A percentile compares a stretch with the other conserved stretches of the same genome.
Evolutionary conservation across 2,329 filamentous ascomycete species (phyloP).

Genomic region (Dactylellina drechsleri): DNA sequence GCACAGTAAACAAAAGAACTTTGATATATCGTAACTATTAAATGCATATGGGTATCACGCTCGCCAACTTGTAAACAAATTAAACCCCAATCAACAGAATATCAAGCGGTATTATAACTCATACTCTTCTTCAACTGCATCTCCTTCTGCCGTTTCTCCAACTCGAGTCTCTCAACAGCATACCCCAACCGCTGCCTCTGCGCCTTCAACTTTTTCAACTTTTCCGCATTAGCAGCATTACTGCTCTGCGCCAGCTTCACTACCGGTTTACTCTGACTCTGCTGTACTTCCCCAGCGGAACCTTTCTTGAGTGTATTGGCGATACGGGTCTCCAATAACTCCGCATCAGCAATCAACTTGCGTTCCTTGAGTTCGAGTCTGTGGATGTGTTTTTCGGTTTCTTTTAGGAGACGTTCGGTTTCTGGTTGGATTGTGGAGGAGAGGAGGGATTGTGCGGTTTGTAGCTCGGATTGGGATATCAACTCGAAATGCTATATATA

Average conservation of each 20-base stretch:
- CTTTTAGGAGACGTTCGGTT: conserved; percentile 78
- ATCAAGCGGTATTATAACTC: conserved; percentile 52
- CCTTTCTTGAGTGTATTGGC: conserved; percentile 57
- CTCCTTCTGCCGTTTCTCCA: conserved; percentile 80
- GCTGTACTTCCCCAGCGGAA: neutral
- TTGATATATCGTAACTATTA: too few relatives aligned
- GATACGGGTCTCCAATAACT: conserved; percentile 77
- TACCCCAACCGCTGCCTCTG: conserved; percentile 88
- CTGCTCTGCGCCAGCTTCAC: conserved; percentile 58
- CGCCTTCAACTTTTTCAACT: conserved; percentile 76
- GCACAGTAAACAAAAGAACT: too few relatives aligned
- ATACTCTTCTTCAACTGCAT: conserved; percentile 78
- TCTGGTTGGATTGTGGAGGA: conserved; percentile 91
- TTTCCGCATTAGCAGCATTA: conserved; percentile 65
- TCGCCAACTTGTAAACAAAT: neutral
- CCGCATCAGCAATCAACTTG: conserved; percentile 80
- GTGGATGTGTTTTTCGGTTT: conserved; percentile 84
- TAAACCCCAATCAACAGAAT: neutral
- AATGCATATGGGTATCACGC: conserved; percentile 2
- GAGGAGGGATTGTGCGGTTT: conserved; percentile 82
- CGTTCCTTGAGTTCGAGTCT: conserved; percentile 85
- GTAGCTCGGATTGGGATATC: conserved; percentile 83
- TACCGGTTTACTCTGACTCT: conserved; percentile 6
- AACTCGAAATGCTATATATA: conserved; percentile 83
- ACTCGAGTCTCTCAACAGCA: conserved; percentile 82